phyloP scores from a whole-genome alignment of 495 filamentous ascomycete genomes.

The Penicillium chermesinum region DNA sequence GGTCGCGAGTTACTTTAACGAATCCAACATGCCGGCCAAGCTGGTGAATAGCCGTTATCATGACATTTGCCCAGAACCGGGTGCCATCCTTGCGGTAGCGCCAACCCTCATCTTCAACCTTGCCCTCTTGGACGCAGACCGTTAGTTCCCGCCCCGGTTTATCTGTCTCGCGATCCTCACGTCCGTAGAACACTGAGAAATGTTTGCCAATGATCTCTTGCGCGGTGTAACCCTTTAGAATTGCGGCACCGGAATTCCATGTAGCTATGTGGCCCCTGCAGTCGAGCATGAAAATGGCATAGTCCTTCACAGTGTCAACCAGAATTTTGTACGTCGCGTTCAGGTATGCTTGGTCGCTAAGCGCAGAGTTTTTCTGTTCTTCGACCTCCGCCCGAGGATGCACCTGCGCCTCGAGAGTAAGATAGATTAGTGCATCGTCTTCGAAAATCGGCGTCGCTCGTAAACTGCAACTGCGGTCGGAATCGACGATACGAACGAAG shows the following conservation, averaged over 20 bases:
- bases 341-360: constrained; percentile 39
- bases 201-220: constrained; percentile 58
- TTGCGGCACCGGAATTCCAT: constrained; percentile 57
- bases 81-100: constrained; percentile 57
- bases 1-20: constrained; percentile 59
- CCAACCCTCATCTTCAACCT: constrained; percentile 63
- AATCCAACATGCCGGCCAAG: constrained; percentile 56
- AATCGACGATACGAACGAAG: constrained; percentile 20
- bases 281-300: constrained; percentile 65
- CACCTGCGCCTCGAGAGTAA: constrained; percentile 42
- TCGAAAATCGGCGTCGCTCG: constrained; percentile 52
- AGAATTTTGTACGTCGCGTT: constrained; percentile 60
- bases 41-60: constrained; percentile 57
- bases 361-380: constrained; percentile 1
- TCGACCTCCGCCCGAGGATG: constrained; percentile 12
- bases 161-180: constrained; percentile 44
- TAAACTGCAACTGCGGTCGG: constrained; percentile 28
- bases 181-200: constrained; percentile 58
- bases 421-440: constrained; percentile 35
- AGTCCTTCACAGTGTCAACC: constrained; percentile 61
- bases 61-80: constrained; percentile 64
- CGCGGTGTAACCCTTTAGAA: constrained; percentile 54
- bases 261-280: constrained; percentile 52
- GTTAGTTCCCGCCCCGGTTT: constrained; percentile 48
- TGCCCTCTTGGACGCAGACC: constrained; percentile 54